phyloP scores from a whole-genome alignment of 2,329 filamentous ascomycete species.

The Ceratocystis diversiconidia region DNA sequence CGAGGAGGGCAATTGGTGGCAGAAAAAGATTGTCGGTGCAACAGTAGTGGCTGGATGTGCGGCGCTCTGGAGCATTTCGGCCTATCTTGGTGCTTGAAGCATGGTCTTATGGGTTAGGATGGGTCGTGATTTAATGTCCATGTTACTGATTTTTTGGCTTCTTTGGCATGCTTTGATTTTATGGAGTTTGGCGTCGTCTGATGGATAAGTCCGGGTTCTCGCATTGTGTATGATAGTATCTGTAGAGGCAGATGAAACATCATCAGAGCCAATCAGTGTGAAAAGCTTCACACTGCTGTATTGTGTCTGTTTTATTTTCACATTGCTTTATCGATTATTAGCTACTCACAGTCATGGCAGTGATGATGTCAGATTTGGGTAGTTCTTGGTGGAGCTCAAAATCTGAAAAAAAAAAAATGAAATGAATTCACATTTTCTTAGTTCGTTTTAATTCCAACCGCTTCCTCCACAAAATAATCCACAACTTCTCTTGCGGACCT shows the following conservation, averaged over 20 bases:
- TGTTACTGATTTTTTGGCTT: background rate
- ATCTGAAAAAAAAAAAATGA: background rate
- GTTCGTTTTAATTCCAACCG: background rate
- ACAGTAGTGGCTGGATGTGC: conserved; percentile 48
- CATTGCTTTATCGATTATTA: background rate
- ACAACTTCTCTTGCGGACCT: background rate
- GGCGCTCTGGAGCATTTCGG: conserved; percentile 43
- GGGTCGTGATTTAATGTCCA: background rate
- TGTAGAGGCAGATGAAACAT: background rate
- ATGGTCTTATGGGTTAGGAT: background rate
- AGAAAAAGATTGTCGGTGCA: conserved; percentile 48
- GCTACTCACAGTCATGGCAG: background rate
- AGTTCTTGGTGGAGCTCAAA: background rate
- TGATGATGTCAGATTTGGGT: conserved; percentile 4
- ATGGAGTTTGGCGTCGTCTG: background rate
- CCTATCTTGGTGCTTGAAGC: conserved; percentile 30
- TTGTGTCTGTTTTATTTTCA: background rate
- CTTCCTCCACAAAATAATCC: background rate
- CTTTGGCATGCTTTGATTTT: background rate
- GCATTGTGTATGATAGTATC: background rate
- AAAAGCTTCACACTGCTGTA: too few relatives aligned
- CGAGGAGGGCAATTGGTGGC: conserved; percentile 53
- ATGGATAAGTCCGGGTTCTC: background rate
- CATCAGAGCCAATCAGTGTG: too few relatives aligned
- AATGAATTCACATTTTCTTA: background rate